These are phyloP conservation scores for Teunomyces cretensis DNA, from an alignment of 805 yeast species.

Conservation along the genomic window DNA sequence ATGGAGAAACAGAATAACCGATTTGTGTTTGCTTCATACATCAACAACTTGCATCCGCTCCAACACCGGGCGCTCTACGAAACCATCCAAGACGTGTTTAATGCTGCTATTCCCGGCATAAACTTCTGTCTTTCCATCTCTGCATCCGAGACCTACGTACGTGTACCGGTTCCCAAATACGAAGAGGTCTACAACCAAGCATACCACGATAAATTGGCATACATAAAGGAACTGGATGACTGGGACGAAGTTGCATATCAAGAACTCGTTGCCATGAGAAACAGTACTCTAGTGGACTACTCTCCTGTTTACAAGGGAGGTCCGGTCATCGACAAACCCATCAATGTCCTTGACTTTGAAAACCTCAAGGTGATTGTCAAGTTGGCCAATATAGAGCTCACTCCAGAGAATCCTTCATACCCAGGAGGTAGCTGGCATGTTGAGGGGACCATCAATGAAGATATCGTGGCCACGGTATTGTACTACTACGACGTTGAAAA, in stretches of 20 bases:
- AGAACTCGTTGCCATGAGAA: background rate
- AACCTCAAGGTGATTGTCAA: constrained; percentile 38
- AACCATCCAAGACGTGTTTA: constrained; percentile 30
- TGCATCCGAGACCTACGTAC: constrained; percentile 15
- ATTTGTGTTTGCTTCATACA: constrained; percentile 31
- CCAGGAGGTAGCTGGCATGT: constrained; percentile 45
- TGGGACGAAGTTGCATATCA: background rate
- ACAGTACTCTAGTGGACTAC: background rate
- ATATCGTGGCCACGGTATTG: constrained; percentile 40
- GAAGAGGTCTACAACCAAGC: constrained; percentile 16
- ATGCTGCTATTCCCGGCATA: constrained; percentile 29
- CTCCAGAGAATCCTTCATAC: constrained; percentile 39
- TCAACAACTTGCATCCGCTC: constrained; percentile 40
- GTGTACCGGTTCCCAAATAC: constrained; percentile 14
- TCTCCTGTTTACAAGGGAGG: constrained; percentile 5
- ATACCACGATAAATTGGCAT: constrained; percentile 9
- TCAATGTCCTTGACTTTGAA: constrained; percentile 16
- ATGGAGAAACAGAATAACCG: constrained; percentile 4
- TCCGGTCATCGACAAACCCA: constrained; percentile 5
- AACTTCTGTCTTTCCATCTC: constrained; percentile 23
- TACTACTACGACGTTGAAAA: constrained; percentile 42
- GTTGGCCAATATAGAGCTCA: constrained; percentile 39
- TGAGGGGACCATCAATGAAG: constrained; percentile 42
- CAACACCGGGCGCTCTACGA: constrained; percentile 21
- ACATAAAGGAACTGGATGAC: constrained; percentile 5